phyloP scores from a whole-genome alignment of 2,329 filamentous ascomycete genomes.

The Fusarium proliferatum region DNA sequence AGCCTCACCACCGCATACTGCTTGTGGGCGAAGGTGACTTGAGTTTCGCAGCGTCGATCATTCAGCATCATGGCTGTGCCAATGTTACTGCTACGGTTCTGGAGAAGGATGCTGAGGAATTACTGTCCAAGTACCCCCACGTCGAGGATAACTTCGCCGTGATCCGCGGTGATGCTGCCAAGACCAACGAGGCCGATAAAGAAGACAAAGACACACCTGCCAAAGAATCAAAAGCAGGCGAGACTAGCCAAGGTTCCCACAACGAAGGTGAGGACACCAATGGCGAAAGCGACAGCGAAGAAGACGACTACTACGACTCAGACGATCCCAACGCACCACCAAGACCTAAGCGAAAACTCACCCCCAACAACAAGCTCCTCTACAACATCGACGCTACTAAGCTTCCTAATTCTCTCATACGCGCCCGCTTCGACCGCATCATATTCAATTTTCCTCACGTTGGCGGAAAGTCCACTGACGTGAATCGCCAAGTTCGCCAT shows the following conservation, averaged over 20 bases:
- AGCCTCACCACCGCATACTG: constrained; percentile 73
- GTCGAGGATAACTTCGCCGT: constrained; percentile 67
- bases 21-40: constrained; percentile 85
- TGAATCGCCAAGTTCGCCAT: constrained; percentile 91
- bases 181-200: constrained; percentile 25
- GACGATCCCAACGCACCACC: constrained; percentile 33
- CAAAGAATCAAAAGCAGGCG: constrained; percentile 4
- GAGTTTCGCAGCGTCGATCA: constrained; percentile 77
- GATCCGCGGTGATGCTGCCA: constrained; percentile 51
- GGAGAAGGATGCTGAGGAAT: constrained; percentile 66
- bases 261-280: constrained; percentile 23
- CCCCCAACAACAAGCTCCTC: constrained; percentile 56
- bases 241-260: constrained; percentile 7
- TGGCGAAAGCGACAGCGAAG: constrained; percentile 29
- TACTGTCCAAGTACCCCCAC: constrained; percentile 81
- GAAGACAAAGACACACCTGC: not conserved
- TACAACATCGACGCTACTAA: constrained; percentile 76
- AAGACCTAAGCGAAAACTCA: constrained; percentile 23
- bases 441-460: constrained; percentile 98
- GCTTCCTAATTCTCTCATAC: constrained; percentile 60
- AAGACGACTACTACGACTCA: constrained; percentile 36
- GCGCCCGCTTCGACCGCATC: constrained; percentile 74
- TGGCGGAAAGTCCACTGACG: constrained; percentile 89
- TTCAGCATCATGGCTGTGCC: constrained; percentile 72
- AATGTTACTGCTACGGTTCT: constrained; percentile 76